phyloP scores from a whole-genome alignment of 495 filamentous ascomycete species.

The Tuber borchii region DNA sequence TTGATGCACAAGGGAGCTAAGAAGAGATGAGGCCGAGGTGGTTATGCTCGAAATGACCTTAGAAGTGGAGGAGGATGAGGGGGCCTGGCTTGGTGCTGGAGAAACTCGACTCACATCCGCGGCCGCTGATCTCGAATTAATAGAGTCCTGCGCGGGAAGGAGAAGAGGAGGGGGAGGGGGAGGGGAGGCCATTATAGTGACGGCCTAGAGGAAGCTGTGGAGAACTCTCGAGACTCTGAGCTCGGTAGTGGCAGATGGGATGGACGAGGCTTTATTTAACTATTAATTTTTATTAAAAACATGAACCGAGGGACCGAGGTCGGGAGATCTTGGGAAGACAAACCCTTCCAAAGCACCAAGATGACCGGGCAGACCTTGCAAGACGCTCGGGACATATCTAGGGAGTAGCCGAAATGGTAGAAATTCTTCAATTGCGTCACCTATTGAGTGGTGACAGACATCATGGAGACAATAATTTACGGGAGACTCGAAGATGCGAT shows the following conservation, averaged over 20 bases:
- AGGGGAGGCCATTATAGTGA: not conserved
- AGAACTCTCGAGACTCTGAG: not conserved
- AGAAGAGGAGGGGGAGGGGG: not conserved
- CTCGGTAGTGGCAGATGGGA: not conserved
- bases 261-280: not conserved
- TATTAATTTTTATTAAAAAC: not conserved
- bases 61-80: not conserved
- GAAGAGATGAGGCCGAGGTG: conserved; percentile 23
- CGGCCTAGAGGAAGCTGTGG: not conserved
- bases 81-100: not conserved
- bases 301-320: not conserved
- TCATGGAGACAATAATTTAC: not conserved
- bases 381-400: not conserved
- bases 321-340: not conserved
- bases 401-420: not conserved
- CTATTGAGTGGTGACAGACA: not conserved
- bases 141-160: not conserved
- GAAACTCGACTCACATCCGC: not conserved
- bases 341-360: not conserved
- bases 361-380: not conserved
- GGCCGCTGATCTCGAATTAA: not conserved
- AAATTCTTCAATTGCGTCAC: not conserved
- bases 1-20: conserved; percentile 22
- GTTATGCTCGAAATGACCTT: conserved; percentile 20
- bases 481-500: not conserved